phyloP scores from a whole-genome alignment of 495 filamentous ascomycete genomes.

The Xylaria venustula region DNA sequence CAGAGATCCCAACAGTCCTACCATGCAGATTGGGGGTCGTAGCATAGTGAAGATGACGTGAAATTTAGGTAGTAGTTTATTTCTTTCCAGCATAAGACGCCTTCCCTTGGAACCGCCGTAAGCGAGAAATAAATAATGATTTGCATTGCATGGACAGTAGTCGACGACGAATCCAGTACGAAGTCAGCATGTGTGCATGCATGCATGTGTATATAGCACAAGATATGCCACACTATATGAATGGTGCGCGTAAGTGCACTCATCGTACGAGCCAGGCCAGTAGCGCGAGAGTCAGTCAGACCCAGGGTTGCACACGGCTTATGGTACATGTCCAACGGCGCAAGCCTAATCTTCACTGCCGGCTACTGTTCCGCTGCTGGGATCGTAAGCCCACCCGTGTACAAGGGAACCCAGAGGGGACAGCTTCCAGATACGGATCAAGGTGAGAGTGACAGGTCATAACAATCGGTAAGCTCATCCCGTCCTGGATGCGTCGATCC shows the following conservation, averaged over 20 bases:
- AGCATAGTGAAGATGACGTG: neutral
- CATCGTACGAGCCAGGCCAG: conserved; percentile 5
- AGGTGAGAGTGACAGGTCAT: conserved; percentile 12
- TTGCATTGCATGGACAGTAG: conserved; percentile 1
- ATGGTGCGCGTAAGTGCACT: neutral
- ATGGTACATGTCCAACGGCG: neutral
- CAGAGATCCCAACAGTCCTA: neutral
- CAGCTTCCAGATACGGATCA: conserved; percentile 1
- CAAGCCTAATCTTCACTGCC: conserved; percentile 4
- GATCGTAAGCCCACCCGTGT: conserved; percentile 9
- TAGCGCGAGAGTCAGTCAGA: neutral
- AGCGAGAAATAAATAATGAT: conserved; percentile 1
- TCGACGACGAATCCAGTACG: neutral
- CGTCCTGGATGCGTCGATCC: neutral
- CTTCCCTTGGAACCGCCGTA: conserved; percentile 2
- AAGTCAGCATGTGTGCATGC: neutral
- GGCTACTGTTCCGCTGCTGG: conserved; percentile 15
- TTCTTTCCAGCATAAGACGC: neutral
- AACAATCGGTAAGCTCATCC: neutral
- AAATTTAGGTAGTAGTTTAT: neutral
- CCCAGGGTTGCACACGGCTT: neutral
- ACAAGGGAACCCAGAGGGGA: neutral
- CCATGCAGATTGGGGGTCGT: neutral
- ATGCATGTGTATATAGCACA: conserved; percentile 12
- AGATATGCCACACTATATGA: neutral